These are phyloP conservation scores for Raphanus hybrid DNA, from an alignment of 441 rosid genomes.

Conservation along the genomic window DNA sequence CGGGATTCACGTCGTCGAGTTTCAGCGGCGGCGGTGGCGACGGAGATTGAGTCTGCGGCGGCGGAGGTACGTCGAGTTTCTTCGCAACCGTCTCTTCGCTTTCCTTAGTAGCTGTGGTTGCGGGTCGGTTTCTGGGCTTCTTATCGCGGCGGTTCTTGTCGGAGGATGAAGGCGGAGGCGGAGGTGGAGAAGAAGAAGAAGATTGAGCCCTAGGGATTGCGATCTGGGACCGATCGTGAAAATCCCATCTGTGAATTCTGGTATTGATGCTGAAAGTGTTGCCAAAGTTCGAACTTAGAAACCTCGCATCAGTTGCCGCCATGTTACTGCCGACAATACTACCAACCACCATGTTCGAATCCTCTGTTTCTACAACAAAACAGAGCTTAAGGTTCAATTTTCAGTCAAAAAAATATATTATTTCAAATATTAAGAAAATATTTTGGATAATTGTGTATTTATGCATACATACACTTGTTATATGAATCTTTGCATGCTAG, in stretches of 20 bases:
- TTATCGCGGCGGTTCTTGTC: slow-evolving; percentile 39
- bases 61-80: slow-evolving; percentile 30
- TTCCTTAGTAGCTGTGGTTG: slow-evolving; percentile 35
- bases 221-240: slow-evolving; percentile 38
- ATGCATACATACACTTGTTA: slow-evolving; percentile 9
- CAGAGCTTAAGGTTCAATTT: slow-evolving; percentile 19
- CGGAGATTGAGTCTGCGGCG: slow-evolving; percentile 37
- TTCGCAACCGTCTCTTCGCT: slow-evolving; percentile 34
- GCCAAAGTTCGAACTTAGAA: slow-evolving; percentile 42
- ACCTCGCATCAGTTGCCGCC: slow-evolving; percentile 43
- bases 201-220: slow-evolving; percentile 50
- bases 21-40: slow-evolving; percentile 52
- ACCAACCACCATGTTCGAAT: slow-evolving; percentile 30
- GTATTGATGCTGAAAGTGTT: slow-evolving; percentile 38
- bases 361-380: slow-evolving; percentile 31
- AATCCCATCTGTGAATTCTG: slow-evolving; percentile 39
- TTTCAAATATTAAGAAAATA: neutral
- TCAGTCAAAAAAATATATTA: neutral
- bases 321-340: slow-evolving; percentile 41
- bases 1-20: slow-evolving; percentile 89
- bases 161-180: slow-evolving; percentile 38
- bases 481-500: slow-evolving; percentile 32
- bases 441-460: slow-evolving; percentile 31
- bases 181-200: slow-evolving; percentile 27
- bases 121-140: slow-evolving; percentile 27